Conservation (phyloP, 2,329 filamentous ascomycete genomes). For the Penicillium nordicum region DNA sequence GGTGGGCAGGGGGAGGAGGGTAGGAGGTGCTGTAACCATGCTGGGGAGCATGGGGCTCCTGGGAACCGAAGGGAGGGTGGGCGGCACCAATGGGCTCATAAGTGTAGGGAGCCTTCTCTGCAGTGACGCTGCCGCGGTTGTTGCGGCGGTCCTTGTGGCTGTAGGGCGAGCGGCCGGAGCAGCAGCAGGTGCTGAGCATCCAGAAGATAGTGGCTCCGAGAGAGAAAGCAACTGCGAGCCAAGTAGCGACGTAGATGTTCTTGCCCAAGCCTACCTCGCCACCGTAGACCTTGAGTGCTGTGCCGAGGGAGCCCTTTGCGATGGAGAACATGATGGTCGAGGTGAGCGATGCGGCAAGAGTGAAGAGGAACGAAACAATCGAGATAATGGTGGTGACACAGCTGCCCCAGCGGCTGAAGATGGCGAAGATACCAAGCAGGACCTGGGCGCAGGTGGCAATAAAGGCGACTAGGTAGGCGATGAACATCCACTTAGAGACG, state of each 20-base stretch:
- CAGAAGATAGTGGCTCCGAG: constrained; percentile 80
- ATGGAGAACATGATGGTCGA: constrained; percentile 70
- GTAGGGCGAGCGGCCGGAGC: constrained; percentile 61
- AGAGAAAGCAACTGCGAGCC: constrained; percentile 76
- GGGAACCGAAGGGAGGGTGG: constrained; percentile 20
- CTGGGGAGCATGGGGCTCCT: constrained; percentile 5
- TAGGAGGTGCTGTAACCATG: constrained; percentile 26
- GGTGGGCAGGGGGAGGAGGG: constrained; percentile 21
- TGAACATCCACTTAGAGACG: constrained; percentile 76
- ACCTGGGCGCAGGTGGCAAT: constrained; percentile 68
- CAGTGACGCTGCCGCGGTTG: constrained; percentile 44
- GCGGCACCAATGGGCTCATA: constrained; percentile 53
- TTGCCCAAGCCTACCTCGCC: constrained; percentile 65
- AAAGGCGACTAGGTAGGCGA: constrained; percentile 73
- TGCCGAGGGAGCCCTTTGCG: constrained; percentile 66
- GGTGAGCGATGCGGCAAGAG: constrained; percentile 65
- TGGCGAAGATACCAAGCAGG: constrained; percentile 74
- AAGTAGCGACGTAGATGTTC: constrained; percentile 67
- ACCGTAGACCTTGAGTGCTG: constrained; percentile 66
- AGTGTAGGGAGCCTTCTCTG: constrained; percentile 60
- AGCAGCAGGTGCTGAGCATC: constrained; percentile 89
- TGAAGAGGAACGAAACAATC: constrained; percentile 54
- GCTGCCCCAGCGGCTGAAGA: constrained; percentile 76
- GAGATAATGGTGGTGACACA: constrained; percentile 78
- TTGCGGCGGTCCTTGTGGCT: constrained; percentile 40